These are phyloP conservation scores for Tolypocladium amazonense DNA, from an alignment of 2,329 filamentous ascomycete genomes.

Conservation along the genomic window DNA sequence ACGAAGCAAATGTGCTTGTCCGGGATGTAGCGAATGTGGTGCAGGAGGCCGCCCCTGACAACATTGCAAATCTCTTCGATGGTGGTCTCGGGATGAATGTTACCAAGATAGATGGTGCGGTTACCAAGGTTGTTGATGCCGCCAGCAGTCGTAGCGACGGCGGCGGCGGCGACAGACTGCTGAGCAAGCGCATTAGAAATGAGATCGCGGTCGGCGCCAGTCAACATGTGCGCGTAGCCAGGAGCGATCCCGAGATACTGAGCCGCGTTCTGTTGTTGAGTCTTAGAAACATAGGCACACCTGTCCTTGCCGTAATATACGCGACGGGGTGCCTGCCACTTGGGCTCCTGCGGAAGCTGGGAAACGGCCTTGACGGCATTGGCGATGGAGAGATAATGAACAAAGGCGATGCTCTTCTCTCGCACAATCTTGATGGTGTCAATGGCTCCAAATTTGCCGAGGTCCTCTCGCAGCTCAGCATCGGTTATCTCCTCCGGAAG, in stretches of 20 bases:
- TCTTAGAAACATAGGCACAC: slow-evolving; percentile 98
- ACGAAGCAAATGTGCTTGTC: slow-evolving; percentile 99
- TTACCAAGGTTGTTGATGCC: slow-evolving; percentile 97
- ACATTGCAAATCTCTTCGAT: slow-evolving; percentile 99
- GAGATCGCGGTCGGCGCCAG: slow-evolving; percentile 88
- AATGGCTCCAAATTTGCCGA: slow-evolving; percentile 92
- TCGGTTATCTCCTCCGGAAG: slow-evolving; percentile 82
- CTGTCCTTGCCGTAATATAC: slow-evolving; percentile 99
- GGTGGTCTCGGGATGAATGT: slow-evolving; percentile 97
- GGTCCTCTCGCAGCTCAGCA: slow-evolving; percentile 85
- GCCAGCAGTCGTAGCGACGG: slow-evolving; percentile 90
- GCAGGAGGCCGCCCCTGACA: slow-evolving; percentile 84
- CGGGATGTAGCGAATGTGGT: slow-evolving; percentile 97
- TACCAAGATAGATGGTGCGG: slow-evolving; percentile 93
- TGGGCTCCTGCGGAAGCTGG: slow-evolving; percentile 88
- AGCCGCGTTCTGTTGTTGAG: slow-evolving; percentile 96
- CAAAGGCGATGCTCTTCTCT: slow-evolving; percentile 95
- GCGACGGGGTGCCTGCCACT: slow-evolving; percentile 90
- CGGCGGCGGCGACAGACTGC: slow-evolving; percentile 92
- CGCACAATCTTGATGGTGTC: slow-evolving; percentile 97
- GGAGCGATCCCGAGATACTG: slow-evolving; percentile 97
- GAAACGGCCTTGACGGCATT: slow-evolving; percentile 98
- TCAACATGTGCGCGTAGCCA: slow-evolving; percentile 91
- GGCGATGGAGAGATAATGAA: slow-evolving; percentile 94
- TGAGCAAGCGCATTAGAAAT: slow-evolving; percentile 95